phyloP scores from a whole-genome alignment of 2,329 filamentous ascomycete genomes.

The Aspergillus unguis region DNA sequence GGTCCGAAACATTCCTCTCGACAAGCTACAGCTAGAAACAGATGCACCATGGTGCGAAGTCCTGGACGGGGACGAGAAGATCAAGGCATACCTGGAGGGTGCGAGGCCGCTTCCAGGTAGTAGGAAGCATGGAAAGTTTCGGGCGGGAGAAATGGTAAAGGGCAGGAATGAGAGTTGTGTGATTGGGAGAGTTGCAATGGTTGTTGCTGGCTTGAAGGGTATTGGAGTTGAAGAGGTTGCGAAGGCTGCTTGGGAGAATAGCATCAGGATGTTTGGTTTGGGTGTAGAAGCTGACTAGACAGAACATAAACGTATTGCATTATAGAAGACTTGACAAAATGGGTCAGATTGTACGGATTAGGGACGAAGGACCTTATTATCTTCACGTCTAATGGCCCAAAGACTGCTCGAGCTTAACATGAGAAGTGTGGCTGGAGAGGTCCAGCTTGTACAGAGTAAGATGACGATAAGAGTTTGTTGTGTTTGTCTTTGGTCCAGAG shows the following conservation, averaged over 20 bases:
- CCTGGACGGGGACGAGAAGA: slow-evolving; percentile 37
- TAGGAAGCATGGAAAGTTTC: slow-evolving; percentile 52
- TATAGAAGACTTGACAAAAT: not conserved
- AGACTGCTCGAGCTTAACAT: no score
- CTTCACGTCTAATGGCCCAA: no score
- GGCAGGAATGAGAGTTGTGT: slow-evolving; percentile 49
- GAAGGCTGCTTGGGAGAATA: slow-evolving; percentile 39
- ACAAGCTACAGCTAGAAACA: slow-evolving; percentile 46
- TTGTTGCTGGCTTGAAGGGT: slow-evolving; percentile 50
- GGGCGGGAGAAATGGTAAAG: slow-evolving; percentile 48
- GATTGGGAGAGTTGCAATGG: slow-evolving; percentile 47
- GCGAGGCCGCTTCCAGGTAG: slow-evolving; percentile 38
- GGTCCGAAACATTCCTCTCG: slow-evolving; percentile 42
- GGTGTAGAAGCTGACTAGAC: not conserved
- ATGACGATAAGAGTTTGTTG: not conserved
- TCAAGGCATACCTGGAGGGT: slow-evolving; percentile 40
- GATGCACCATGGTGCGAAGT: slow-evolving; percentile 52
- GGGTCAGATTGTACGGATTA: not conserved
- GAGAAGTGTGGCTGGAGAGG: not conserved
- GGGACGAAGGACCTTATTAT: no score
- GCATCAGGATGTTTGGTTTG: slow-evolving; percentile 26
- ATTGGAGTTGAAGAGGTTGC: slow-evolving; percentile 44
- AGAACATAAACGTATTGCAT: not conserved
- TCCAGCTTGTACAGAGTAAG: not conserved
- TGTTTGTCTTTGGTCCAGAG: not conserved